phyloP scores from a whole-genome alignment of 352 stramenopile genomes.

The Globisporangium rhizosaccharum region DNA sequence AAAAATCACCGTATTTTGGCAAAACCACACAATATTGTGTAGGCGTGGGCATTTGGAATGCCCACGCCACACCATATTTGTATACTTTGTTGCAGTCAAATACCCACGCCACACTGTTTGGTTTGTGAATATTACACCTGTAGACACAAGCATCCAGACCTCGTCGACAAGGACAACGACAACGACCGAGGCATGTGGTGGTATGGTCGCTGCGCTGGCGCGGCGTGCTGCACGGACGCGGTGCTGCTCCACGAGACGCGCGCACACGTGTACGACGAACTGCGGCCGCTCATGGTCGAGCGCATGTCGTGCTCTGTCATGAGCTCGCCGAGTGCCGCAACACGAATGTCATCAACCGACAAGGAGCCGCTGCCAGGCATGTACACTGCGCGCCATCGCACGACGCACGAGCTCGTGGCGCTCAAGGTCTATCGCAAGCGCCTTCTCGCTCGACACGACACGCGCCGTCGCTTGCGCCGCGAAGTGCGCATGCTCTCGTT shows the following conservation, averaged over 20 bases:
- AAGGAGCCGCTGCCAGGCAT: slow-evolving; percentile 28
- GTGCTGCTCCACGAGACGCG: slow-evolving; percentile 18
- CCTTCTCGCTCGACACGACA: slow-evolving; percentile 33
- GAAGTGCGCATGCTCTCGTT: slow-evolving; percentile 56
- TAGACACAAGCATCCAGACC: too few species aligned
- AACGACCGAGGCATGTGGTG: slow-evolving; percentile 38
- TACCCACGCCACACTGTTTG: too few species aligned
- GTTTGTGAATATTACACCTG: too few species aligned
- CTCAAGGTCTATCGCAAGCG: slow-evolving; percentile 65
- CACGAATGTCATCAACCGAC: neutral
- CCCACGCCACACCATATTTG: too few species aligned
- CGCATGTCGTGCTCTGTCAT: slow-evolving; percentile 5
- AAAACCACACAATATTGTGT: too few species aligned
- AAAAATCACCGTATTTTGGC: too few species aligned
- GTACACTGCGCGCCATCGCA: slow-evolving; percentile 49
- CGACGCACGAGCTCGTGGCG: slow-evolving; percentile 61
- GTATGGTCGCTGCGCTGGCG: slow-evolving; percentile 50
- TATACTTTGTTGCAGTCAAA: too few species aligned
- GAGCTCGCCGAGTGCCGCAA: too few species aligned
- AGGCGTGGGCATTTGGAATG: too few species aligned
- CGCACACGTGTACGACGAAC: slow-evolving; percentile 42
- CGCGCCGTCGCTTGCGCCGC: slow-evolving; percentile 55
- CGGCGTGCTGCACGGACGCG: slow-evolving; percentile 42
- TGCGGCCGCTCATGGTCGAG: slow-evolving; percentile 32
- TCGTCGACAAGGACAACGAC: too few species aligned